Evolutionary conservation across 2,329 filamentous ascomycete genomes (phyloP).

Genomic region (Tolypocladium amazonense): DNA sequence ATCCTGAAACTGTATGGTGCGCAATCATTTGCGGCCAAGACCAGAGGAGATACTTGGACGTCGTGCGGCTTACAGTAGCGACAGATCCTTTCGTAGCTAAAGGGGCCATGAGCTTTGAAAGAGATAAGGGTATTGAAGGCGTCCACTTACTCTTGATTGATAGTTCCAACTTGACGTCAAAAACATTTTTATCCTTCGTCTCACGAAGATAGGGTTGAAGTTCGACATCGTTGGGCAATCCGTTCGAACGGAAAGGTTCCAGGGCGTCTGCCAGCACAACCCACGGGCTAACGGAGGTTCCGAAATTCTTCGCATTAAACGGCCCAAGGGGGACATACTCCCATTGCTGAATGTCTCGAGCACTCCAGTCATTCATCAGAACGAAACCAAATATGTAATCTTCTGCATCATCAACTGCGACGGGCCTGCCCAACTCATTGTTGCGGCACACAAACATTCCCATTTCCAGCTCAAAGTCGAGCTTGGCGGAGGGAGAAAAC

Average conservation of each 20-base stretch:
- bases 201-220: conserved; percentile 45
- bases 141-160: conserved; percentile 24
- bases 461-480: conserved; percentile 73
- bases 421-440: conserved; percentile 54
- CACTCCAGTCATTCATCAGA: conserved; percentile 55
- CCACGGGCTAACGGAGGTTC: conserved; percentile 52
- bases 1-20: conserved; percentile 70
- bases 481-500: conserved; percentile 15
- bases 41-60: conserved; percentile 50
- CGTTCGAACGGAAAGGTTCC: conserved; percentile 13
- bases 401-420: conserved; percentile 55
- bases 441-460: conserved; percentile 61
- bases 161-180: conserved; percentile 26
- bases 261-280: conserved; percentile 52
- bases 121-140: neutral
- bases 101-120: neutral
- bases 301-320: conserved; percentile 51
- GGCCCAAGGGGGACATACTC: conserved; percentile 55
- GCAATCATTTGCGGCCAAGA: conserved; percentile 79
- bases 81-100: conserved; percentile 18
- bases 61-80: conserved; percentile 20
- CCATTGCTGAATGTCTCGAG: conserved; percentile 49
- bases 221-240: conserved; percentile 20
- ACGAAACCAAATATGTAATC: conserved; percentile 62
- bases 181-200: conserved; percentile 23